phyloP scores from a whole-genome alignment of 371 early-diverging fungal species.

The Zopfochytrium polystomum region DNA sequence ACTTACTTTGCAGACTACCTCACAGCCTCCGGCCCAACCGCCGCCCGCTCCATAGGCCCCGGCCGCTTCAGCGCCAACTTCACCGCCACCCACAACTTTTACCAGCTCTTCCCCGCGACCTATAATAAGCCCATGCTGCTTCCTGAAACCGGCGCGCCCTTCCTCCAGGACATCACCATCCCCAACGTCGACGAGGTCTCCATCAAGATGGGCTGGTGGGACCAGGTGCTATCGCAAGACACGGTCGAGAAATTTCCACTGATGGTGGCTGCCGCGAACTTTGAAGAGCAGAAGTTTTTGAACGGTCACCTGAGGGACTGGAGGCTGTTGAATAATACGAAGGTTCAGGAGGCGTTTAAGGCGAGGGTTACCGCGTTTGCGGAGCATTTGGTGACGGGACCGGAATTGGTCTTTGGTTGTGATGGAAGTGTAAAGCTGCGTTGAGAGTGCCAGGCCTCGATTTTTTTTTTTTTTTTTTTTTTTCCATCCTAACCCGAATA shows the following conservation, averaged over 20 bases:
- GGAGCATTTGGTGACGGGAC: not conserved
- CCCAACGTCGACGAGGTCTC: too few species aligned
- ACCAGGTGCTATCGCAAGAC: conserved; percentile 23
- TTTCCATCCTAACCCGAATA: too few species aligned
- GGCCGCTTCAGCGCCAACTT: too few species aligned
- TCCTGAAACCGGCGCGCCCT: conserved; percentile 30
- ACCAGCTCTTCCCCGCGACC: conserved; percentile 16
- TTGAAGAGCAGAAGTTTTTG: conserved; percentile 36
- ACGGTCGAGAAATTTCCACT: conserved; percentile 25
- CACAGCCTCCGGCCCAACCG: not conserved
- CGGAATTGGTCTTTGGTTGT: conserved; percentile 4
- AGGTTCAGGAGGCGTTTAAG: not conserved
- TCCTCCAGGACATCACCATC: not conserved
- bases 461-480: conserved; percentile 3
- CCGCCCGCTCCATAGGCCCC: too few species aligned
- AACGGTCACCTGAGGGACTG: not conserved
- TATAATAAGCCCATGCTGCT: conserved; percentile 32
- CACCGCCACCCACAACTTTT: conserved; percentile 16
- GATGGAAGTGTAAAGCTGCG: conserved; percentile 7
- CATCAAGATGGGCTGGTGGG: conserved; percentile 41
- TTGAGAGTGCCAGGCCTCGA: not conserved
- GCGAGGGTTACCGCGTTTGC: not conserved
- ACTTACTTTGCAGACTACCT: conserved; percentile 16
- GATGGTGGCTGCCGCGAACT: conserved; percentile 32
- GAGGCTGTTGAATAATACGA: conserved; percentile 2